Percentiles rank a stretch among this genome's conserved stretches.
Evolutionary conservation across 768 basidiomycete species (phyloP).

Genomic region (Rhodotorula taiwanensis): DNA sequence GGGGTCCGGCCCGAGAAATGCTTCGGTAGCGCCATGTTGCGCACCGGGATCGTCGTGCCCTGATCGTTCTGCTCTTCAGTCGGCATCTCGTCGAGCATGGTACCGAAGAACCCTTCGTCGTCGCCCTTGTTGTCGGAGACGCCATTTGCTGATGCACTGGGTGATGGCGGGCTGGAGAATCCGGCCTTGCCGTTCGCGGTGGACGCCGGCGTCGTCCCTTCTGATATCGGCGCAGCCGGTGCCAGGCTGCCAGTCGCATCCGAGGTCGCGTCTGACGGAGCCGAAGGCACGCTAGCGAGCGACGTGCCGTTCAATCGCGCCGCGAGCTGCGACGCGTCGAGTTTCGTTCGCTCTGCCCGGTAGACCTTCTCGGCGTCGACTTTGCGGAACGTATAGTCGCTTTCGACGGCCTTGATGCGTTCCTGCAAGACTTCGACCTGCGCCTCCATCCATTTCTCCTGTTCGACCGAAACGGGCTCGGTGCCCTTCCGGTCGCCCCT

Average conservation of each 20-base stretch:
- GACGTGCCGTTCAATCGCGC: constrained; percentile 38
- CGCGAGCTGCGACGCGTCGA: constrained; percentile 45
- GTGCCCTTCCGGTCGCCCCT: constrained; percentile 23
- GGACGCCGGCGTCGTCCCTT: neutral
- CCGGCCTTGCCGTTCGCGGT: neutral
- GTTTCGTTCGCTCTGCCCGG: constrained; percentile 53
- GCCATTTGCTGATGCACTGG: neutral
- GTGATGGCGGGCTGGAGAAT: neutral
- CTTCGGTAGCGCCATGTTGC: constrained; percentile 75
- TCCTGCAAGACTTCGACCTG: constrained; percentile 18
- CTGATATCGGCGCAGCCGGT: too few species aligned
- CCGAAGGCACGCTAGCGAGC: constrained; percentile 6
- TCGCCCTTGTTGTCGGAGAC: neutral
- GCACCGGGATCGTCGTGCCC: constrained; percentile 44
- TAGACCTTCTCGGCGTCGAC: constrained; percentile 60
- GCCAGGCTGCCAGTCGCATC: neutral
- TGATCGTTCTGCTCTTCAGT: constrained; percentile 52
- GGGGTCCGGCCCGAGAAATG: constrained; percentile 76
- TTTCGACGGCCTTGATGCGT: constrained; percentile 46
- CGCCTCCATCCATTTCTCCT: constrained; percentile 25
- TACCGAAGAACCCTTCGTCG: constrained; percentile 56
- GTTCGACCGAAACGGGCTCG: constrained; percentile 1
- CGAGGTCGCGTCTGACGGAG: neutral
- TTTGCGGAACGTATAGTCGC: constrained; percentile 65
- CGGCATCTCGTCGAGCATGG: constrained; percentile 56